Base-by-base conservation (phyloP, 2,329 filamentous ascomycete genomes). In the Leptosphaerulina australis region DNA sequence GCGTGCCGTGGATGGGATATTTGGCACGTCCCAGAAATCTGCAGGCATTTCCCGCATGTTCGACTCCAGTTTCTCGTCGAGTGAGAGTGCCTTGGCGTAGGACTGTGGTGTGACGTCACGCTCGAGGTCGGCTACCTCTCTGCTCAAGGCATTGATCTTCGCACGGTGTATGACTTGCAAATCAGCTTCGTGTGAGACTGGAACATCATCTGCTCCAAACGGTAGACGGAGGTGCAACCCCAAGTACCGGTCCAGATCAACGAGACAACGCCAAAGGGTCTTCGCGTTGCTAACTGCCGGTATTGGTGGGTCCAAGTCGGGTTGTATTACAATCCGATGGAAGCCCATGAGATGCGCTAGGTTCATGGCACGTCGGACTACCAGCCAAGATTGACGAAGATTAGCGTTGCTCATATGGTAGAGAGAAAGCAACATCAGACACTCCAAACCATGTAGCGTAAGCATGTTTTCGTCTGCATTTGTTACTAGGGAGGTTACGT, bases 21-120 rank as follows among this genome's bases (percentile, higher is more conserved):
- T 71, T 2, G 69, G 69, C 3, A 71, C 67, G 24, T 71, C 68
- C 69, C 69, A 72, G 35, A 70, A 72, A 10, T 69, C 65, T 15
- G 65, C 64, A 5, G 66, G 59, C 45, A 68, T 47, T 34, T 62
- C 54, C 33, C 56, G 69, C 66, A 69, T 67, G 31, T 59, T 55
- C 0, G 34, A 51, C 30, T 72, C 69, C 1, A 72, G 38, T 20
- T 65, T 62, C 41, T 71, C 68, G 28, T 72, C 69, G 14, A 72
- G 48, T 2, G 60, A 55, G 8, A 72, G 60, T 5, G 69, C 68
- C 28, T 63, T 53, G 7, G 64, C 63, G 47, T 71, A 72, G 9
- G 59, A 59, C 26, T 71, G 68, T 8, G 67, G 61, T 5, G 64
- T 66, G 10, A 71, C 56, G 14, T 65, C 51, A 33, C 57, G 51